Conservation (phyloP, 2,329 filamentous ascomycete species). For the Myrmaecium sp. region DNA sequence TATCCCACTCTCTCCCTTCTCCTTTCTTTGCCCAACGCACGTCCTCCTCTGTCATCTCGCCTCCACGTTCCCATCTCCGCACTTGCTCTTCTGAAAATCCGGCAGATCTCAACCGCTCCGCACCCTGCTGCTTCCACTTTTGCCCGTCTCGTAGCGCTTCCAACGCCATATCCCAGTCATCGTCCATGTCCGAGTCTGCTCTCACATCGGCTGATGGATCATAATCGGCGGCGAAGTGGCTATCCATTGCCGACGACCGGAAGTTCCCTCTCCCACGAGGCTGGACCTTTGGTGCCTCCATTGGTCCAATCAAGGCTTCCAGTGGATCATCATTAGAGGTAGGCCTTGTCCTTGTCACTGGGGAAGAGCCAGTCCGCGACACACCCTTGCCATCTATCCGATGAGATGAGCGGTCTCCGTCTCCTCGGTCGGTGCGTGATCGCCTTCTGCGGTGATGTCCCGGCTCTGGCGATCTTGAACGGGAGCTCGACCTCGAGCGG, state of each 20-base stretch:
- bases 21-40: constrained; percentile 58
- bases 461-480: constrained; percentile 8
- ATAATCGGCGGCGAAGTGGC: constrained; percentile 55
- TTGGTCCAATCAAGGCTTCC: constrained; percentile 60
- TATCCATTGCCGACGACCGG: constrained; percentile 52
- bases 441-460: constrained; percentile 6
- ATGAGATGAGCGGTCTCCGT: constrained; percentile 2
- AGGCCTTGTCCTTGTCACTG: too few species aligned
- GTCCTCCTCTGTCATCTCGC: constrained; percentile 44
- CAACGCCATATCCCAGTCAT: constrained; percentile 65
- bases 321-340: constrained; percentile 49
- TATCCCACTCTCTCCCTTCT: constrained; percentile 51
- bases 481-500: constrained; percentile 8
- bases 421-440: not conserved
- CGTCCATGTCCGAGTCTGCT: constrained; percentile 30
- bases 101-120: constrained; percentile 56
- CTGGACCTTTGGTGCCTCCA: constrained; percentile 24
- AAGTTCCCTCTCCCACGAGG: constrained; percentile 56
- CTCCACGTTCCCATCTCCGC: constrained; percentile 49
- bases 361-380: too few species aligned
- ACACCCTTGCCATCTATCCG: too few species aligned
- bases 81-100: constrained; percentile 67
- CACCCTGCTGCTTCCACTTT: constrained; percentile 58
- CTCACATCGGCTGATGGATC: constrained; percentile 41
- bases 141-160: constrained; percentile 68